phyloP scores from a whole-genome alignment of 2,329 filamentous ascomycete species.

The Xylaria digitata region DNA sequence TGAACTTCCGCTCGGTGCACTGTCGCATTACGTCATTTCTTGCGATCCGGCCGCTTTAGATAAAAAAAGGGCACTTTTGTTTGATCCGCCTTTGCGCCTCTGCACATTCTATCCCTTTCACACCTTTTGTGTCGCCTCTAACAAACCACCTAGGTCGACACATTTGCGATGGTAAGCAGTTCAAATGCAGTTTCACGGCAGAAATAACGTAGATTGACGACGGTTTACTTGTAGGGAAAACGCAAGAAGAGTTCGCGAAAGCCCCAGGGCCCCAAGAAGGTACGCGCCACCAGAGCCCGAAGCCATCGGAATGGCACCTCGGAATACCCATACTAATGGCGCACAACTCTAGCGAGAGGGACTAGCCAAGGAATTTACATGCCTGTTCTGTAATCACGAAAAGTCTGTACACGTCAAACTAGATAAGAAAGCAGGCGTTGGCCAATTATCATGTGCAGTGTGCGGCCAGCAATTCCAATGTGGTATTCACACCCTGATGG shows the following conservation, averaged over 20 bases:
- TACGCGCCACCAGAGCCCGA: conserved; percentile 52
- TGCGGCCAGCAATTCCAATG: conserved; percentile 96
- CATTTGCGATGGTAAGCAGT: conserved; percentile 42
- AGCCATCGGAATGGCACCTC: conserved; percentile 30
- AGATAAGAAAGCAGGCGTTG: conserved; percentile 91
- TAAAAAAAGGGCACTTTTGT: conserved; percentile 12
- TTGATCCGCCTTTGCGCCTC: conserved; percentile 18
- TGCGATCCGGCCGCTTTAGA: neutral
- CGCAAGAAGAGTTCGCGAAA: conserved; percentile 91
- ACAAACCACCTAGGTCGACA: conserved; percentile 5
- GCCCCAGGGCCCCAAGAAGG: conserved; percentile 85
- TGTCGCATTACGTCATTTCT: conserved; percentile 33
- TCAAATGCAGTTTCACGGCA: neutral
- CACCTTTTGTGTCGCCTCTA: conserved; percentile 14
- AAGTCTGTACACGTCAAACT: conserved; percentile 90
- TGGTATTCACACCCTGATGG: conserved; percentile 89
- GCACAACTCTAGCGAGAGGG: conserved; percentile 67
- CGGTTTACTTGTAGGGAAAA: conserved; percentile 72
- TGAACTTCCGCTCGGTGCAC: conserved; percentile 17
- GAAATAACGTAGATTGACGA: conserved; percentile 18
- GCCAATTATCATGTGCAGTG: conserved; percentile 87
- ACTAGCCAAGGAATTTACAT: conserved; percentile 87
- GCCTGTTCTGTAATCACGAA: conserved; percentile 98
- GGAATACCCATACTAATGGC: conserved; percentile 15
- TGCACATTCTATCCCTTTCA: neutral